Percentiles rank a stretch among this genome's conserved stretches.
Conservation (phyloP, 129 eudicot genomes). For the Tagetes patula region DNA sequence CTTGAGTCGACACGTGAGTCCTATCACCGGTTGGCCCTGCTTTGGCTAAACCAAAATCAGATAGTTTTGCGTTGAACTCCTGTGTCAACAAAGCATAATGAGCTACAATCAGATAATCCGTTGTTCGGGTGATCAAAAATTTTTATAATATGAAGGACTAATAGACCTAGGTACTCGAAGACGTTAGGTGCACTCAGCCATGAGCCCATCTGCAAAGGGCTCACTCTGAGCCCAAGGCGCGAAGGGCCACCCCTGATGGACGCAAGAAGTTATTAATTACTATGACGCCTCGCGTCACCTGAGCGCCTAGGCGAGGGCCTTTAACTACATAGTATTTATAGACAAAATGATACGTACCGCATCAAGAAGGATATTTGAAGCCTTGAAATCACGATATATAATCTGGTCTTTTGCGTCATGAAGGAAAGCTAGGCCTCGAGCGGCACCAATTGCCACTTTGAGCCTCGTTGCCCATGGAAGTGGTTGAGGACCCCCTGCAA, state of each 20-base stretch:
- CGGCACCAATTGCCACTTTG: constrained; percentile 94
- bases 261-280: no score
- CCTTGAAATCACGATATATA: constrained; percentile 90
- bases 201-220: no score
- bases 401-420: constrained; percentile 86
- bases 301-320: no score
- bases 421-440: constrained; percentile 80
- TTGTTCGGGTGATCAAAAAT: neutral
- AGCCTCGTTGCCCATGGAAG: constrained; percentile 89
- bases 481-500: constrained; percentile 84
- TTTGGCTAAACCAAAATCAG: constrained; percentile 92
- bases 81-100: constrained; percentile 32
- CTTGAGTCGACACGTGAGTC: constrained; percentile 93
- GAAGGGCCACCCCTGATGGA: no score
- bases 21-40: constrained; percentile 93
- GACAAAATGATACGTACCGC: constrained; percentile 45
- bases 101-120: neutral
- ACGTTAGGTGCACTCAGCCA: no score
- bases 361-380: constrained; percentile 90
- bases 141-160: no score
- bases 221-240: no score
- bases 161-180: no score
- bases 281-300: no score
- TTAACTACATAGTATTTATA: no score
- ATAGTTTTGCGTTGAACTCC: constrained; percentile 88